Conservation (phyloP, 2,329 filamentous ascomycete species). For the Ascochyta koolunga region DNA sequence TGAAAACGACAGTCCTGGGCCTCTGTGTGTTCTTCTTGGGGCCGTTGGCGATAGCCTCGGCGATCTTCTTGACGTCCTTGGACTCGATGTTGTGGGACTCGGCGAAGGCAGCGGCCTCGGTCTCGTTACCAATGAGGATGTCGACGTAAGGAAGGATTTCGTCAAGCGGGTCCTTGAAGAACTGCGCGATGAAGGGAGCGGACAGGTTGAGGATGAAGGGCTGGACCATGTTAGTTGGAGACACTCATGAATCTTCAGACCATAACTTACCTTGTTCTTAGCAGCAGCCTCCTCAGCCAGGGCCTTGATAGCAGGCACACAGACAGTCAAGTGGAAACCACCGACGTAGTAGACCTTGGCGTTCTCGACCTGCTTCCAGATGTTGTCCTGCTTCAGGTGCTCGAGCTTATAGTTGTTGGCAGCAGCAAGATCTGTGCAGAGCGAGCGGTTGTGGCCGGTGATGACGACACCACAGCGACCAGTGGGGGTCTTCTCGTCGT, state of each 20-base stretch:
- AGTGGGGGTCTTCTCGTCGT: conserved; percentile 82
- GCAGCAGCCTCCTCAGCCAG: conserved; percentile 87
- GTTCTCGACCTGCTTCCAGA: conserved; percentile 90
- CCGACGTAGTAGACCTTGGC: conserved; percentile 91
- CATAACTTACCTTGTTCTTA: conserved; percentile 74
- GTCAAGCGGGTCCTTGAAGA: conserved; percentile 97
- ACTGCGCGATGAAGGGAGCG: conserved; percentile 93
- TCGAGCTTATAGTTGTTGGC: conserved; percentile 97
- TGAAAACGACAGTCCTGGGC: conserved; percentile 87
- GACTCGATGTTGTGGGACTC: conserved; percentile 76
- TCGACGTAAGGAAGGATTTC: conserved; percentile 89
- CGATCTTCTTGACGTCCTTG: conserved; percentile 83
- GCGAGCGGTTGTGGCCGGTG: conserved; percentile 91
- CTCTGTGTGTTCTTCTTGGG: conserved; percentile 91
- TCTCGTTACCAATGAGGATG: conserved; percentile 96
- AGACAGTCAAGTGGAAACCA: conserved; percentile 97
- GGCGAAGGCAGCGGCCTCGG: conserved; percentile 87
- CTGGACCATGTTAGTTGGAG: conserved; percentile 41
- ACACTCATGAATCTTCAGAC: conserved; percentile 16
- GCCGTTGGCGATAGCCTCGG: conserved; percentile 81
- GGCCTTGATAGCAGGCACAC: conserved; percentile 85
- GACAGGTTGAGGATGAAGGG: conserved; percentile 88
- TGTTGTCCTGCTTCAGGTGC: conserved; percentile 86
- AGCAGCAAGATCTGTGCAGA: conserved; percentile 93
- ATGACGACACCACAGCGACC: conserved; percentile 96